Percentiles rank a stretch among this genome's conserved stretches.
Evolutionary conservation across 1,284 basidiomycete genomes (phyloP).

Genomic region (Cutaneotrichosporon mucoides): DNA sequence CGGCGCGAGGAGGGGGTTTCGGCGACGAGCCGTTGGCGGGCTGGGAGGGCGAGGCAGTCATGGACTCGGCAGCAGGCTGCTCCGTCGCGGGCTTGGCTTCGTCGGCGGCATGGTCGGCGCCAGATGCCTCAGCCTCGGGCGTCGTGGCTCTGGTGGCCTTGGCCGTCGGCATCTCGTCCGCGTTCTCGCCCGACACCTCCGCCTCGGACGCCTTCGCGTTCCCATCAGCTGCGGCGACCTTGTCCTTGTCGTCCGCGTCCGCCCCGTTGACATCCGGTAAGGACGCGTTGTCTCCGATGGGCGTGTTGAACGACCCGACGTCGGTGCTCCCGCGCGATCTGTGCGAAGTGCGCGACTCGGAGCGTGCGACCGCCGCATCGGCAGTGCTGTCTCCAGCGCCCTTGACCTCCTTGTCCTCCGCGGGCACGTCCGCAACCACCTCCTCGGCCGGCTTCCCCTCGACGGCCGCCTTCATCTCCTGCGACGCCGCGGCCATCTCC

Average conservation of each 20-base stretch:
- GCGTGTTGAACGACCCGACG: conserved; percentile 10
- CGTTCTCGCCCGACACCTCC: not conserved
- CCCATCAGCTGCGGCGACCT: not conserved
- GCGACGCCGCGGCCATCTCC: too few species aligned
- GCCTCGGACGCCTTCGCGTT: not conserved
- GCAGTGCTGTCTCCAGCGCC: not conserved
- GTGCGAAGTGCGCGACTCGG: conserved; percentile 5
- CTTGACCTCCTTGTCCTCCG: not conserved
- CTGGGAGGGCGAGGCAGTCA: not conserved
- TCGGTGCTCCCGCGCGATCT: not conserved
- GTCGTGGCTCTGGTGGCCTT: not conserved
- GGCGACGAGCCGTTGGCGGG: not conserved
- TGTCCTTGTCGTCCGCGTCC: not conserved
- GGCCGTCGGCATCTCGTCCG: not conserved
- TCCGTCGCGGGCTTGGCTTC: conserved; percentile 5
- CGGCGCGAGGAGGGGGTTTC: not conserved
- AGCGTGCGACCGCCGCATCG: not conserved
- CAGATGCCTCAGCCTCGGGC: conserved; percentile 2
- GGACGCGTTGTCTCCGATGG: conserved; percentile 6
- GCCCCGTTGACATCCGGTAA: conserved; percentile 1
- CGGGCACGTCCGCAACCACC: not conserved
- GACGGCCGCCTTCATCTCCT: not conserved
- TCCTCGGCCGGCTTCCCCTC: too few species aligned
- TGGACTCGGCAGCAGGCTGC: not conserved
- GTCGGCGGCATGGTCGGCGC: conserved; percentile 12